Percentiles rank a stretch among this genome's conserved stretches.
Evolutionary conservation across 495 filamentous ascomycete species (phyloP).

Genomic region (Penicillium bovifimosum): DNA sequence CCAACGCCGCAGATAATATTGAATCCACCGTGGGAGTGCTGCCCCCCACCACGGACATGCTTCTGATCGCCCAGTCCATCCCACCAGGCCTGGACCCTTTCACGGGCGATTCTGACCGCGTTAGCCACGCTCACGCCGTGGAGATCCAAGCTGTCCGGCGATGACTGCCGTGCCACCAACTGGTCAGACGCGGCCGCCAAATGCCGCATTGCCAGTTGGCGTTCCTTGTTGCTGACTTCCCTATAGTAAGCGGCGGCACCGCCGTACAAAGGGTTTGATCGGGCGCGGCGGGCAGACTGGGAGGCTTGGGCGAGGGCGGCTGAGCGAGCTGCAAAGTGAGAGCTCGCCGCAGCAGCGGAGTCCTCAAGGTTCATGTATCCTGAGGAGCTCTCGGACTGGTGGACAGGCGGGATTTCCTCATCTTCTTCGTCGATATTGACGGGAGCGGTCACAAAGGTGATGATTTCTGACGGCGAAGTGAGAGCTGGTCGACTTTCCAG

Average conservation of each 20-base stretch:
- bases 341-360: slow-evolving; percentile 25
- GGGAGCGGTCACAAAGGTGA: slow-evolving; percentile 36
- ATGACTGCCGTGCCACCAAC: slow-evolving; percentile 57
- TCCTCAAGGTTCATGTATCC: slow-evolving; percentile 21
- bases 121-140: slow-evolving; percentile 80
- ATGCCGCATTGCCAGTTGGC: slow-evolving; percentile 39
- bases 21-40: slow-evolving; percentile 45
- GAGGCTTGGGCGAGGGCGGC: slow-evolving; percentile 55
- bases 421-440: slow-evolving; percentile 27
- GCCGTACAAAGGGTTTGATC: slow-evolving; percentile 60
- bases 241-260: slow-evolving; percentile 64
- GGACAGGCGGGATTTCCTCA: slow-evolving; percentile 8
- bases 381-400: slow-evolving; percentile 1
- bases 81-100: slow-evolving; percentile 75
- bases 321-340: slow-evolving; percentile 38
- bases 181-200: slow-evolving; percentile 51
- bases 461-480: slow-evolving; percentile 35
- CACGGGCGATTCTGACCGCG: slow-evolving; percentile 66
- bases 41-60: slow-evolving; percentile 41
- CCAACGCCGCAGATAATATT: slow-evolving; percentile 78
- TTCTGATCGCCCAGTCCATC: slow-evolving; percentile 56
- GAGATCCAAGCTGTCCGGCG: slow-evolving; percentile 58
- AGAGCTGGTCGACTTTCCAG: slow-evolving; percentile 28
- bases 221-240: slow-evolving; percentile 49
- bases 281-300: slow-evolving; percentile 55